Conservation (phyloP, 257 asterid species). For the Nicotiana undulata region DNA sequence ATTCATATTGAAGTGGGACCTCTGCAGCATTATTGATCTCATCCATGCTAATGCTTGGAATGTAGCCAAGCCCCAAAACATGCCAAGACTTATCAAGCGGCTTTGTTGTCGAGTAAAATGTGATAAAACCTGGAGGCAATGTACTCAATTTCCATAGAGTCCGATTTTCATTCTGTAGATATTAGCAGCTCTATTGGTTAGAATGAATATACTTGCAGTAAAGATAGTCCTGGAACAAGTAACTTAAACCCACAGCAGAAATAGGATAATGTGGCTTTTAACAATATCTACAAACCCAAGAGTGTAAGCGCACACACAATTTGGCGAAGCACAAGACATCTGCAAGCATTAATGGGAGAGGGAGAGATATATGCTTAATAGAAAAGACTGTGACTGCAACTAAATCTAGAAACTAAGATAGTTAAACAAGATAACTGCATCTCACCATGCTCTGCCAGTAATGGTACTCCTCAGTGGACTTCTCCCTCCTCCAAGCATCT, state of each 20-base stretch:
- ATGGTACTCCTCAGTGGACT: slow-evolving; percentile 39
- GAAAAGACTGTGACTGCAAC: not conserved
- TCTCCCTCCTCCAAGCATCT: slow-evolving; percentile 45
- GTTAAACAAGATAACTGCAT: not conserved
- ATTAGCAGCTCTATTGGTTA: not conserved
- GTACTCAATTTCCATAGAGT: slow-evolving; percentile 37
- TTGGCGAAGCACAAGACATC: not conserved
- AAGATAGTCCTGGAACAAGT: not conserved
- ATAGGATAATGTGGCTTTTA: not conserved
- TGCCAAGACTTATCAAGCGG: slow-evolving; percentile 33
- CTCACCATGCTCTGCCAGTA: slow-evolving; percentile 49
- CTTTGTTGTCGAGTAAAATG: slow-evolving; percentile 30
- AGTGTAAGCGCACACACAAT: not conserved
- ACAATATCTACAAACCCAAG: not conserved
- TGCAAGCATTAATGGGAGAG: not conserved
- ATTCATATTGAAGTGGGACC: slow-evolving; percentile 40
- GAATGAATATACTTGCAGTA: not conserved
- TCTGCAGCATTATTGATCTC: slow-evolving; percentile 38
- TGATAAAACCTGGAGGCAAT: slow-evolving; percentile 32
- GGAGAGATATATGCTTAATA: not conserved
- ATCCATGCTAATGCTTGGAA: slow-evolving; percentile 33
- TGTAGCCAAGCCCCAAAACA: slow-evolving; percentile 37
- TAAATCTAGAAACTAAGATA: not conserved
- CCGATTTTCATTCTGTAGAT: slow-evolving; percentile 35
- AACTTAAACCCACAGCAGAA: not conserved